Base-by-base conservation (phyloP, 176 grass and related monocot species). In the Panicum miliaceum region DNA sequence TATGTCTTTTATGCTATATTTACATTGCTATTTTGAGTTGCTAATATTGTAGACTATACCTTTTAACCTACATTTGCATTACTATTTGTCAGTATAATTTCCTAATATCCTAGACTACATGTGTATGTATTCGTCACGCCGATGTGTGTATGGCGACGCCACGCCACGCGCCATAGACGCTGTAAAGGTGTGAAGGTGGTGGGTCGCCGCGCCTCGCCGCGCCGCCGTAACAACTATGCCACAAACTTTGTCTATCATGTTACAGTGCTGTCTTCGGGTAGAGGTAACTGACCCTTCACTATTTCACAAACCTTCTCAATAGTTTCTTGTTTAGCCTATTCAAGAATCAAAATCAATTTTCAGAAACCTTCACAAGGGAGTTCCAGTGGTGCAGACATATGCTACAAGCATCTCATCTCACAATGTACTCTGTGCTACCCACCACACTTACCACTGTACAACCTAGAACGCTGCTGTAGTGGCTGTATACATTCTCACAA, bases 221-320 rank as follows among this genome's bases (percentile, higher is more conserved):
- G 29, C 29, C 29, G 29, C 29, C 29, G 29, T 32, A 32, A 32
- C 29, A 32, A 32, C 29, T 32, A 32, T 32, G 29, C 89, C 4
- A 50, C 83, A 57, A 94, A 90, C 54, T 89, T 92, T 59, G 89
- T 87, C 51, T 94, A 87, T 45, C 87, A 80, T 8, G 26, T 62
- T 0, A 90, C 22, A 8, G 23, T 3, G 16, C 68, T 80, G 19
- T 10, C 89, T 29, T 87, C 61, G 2, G 41, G 59, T 73, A 87
- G 68, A 4, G 89, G 80, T 42, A 90, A 42, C 61, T 90, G 89
- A 23, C 86, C 83, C 84, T 90, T 90, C n/a, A 90, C 89, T 35
- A 90, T 87, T 19, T 83, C 80, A 0, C 75, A 87, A 34, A 90
- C 89, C 84, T 84, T 90, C 0, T 90, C 61, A 9, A 90, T 51